A percentile compares a stretch with the other conserved stretches of the same genome.
These are phyloP conservation scores for Bathelium albidoporum DNA, from an alignment of 495 filamentous ascomycete genomes.

Conservation along the genomic window DNA sequence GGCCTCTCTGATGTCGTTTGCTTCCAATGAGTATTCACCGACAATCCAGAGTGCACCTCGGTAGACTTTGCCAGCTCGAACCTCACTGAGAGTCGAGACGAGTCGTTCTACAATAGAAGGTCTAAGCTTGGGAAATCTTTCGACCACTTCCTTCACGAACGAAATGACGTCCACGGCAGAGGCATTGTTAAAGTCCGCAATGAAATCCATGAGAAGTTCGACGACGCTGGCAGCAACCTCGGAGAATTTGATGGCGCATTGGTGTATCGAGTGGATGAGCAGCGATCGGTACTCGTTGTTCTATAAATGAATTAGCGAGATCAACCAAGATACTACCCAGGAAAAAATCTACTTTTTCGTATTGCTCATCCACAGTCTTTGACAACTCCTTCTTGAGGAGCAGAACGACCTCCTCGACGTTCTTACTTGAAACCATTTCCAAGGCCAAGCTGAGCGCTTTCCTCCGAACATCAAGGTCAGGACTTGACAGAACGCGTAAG, in stretches of 20 bases:
- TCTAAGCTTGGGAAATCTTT: slow-evolving; percentile 90
- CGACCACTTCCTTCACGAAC: slow-evolving; percentile 98
- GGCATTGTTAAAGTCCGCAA: slow-evolving; percentile 94
- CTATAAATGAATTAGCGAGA: slow-evolving; percentile 25
- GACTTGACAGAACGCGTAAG: slow-evolving; percentile 86
- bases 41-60: slow-evolving; percentile 95
- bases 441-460: slow-evolving; percentile 87
- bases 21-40: slow-evolving; percentile 90
- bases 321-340: neutral
- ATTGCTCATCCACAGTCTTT: slow-evolving; percentile 96
- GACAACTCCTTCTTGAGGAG: slow-evolving; percentile 94
- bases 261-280: slow-evolving; percentile 93
- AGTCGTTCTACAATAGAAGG: slow-evolving; percentile 77
- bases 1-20: slow-evolving; percentile 87
- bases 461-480: slow-evolving; percentile 89
- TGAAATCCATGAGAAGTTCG: slow-evolving; percentile 97
- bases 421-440: slow-evolving; percentile 98
- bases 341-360: slow-evolving; percentile 64
- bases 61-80: slow-evolving; percentile 94
- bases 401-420: slow-evolving; percentile 94
- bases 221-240: slow-evolving; percentile 96
- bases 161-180: slow-evolving; percentile 96
- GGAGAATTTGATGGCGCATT: slow-evolving; percentile 96
- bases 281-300: slow-evolving; percentile 95
- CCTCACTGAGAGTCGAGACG: slow-evolving; percentile 84